phyloP scores from a whole-genome alignment of 192 early-diverging fungal genomes.

The Dimargaris cristalligena region DNA sequence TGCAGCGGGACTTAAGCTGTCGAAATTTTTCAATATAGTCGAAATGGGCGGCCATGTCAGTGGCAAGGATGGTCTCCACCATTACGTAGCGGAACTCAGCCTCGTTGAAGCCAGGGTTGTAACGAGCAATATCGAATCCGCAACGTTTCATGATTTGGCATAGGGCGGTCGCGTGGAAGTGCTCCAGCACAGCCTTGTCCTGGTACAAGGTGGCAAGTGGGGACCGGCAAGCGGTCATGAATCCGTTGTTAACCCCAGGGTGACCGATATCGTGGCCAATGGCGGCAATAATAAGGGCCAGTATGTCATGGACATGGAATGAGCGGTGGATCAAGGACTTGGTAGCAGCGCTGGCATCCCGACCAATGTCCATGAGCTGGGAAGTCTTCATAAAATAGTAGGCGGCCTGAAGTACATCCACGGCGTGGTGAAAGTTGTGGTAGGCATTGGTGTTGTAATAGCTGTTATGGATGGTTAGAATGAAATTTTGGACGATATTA shows the following conservation, averaged over 20 bases:
- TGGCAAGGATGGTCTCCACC: conserved; percentile 54
- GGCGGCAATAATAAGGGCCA: conserved; percentile 55
- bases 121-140: conserved; percentile 29
- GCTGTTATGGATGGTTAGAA: conserved; percentile 30
- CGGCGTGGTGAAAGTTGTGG: conserved; percentile 90
- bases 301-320: conserved; percentile 36
- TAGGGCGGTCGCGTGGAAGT: conserved; percentile 70
- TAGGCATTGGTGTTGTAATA: conserved; percentile 63
- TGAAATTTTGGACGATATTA: conserved; percentile 29
- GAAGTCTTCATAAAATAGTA: conserved; percentile 27
- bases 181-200: conserved; percentile 83
- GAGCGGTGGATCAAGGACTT: conserved; percentile 24
- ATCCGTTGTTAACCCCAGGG: conserved; percentile 90
- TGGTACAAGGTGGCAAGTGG: conserved; percentile 84
- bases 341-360: conserved; percentile 16
- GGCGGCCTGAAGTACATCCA: conserved; percentile 85
- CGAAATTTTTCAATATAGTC: conserved; percentile 60
- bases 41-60: conserved; percentile 66
- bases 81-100: conserved; percentile 54
- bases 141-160: conserved; percentile 42
- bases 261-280: conserved; percentile 76
- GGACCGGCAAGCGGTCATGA: conserved; percentile 63
- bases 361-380: conserved; percentile 1
- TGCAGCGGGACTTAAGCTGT: conserved; percentile 36
- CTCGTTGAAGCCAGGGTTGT: conserved; percentile 24